These are phyloP conservation scores for Cercospora zeina DNA, from an alignment of 2,329 filamentous ascomycete species.

Conservation along the genomic window DNA sequence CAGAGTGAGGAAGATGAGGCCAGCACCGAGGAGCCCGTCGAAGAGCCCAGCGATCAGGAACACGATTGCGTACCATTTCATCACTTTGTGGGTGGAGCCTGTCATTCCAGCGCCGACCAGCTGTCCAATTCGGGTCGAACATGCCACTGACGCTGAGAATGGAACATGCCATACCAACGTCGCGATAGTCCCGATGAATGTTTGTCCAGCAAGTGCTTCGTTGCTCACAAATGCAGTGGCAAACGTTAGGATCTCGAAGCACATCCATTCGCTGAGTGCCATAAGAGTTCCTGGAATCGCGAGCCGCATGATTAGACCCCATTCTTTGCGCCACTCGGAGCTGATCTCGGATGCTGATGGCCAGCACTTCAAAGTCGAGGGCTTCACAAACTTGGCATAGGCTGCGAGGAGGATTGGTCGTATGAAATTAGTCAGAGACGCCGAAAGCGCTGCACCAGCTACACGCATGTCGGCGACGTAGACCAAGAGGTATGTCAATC, in stretches of 20 bases:
- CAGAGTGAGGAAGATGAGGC: constrained; percentile 39
- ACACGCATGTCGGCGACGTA: constrained; percentile 48
- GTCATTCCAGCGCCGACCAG: constrained; percentile 44
- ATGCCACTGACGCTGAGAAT: constrained; percentile 44
- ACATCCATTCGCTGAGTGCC: constrained; percentile 34
- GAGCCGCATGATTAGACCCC: constrained; percentile 37
- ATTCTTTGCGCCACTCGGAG: constrained; percentile 41
- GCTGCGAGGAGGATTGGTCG: constrained; percentile 51
- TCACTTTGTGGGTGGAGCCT: constrained; percentile 39
- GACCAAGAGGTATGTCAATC: constrained; percentile 27
- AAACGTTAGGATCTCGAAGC: constrained; percentile 37
- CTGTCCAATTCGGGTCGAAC: constrained; percentile 44
- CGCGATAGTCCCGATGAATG: constrained; percentile 29
- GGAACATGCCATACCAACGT: constrained; percentile 46
- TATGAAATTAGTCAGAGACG: constrained; percentile 46
- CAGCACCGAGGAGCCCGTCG: constrained; percentile 40
- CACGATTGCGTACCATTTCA: constrained; percentile 34
- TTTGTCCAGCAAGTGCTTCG: constrained; percentile 33
- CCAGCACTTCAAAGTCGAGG: constrained; percentile 50
- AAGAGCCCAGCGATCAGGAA: constrained; percentile 42
- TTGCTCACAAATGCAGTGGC: constrained; percentile 39
- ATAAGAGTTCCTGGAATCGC: constrained; percentile 33
- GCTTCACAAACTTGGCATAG: constrained; percentile 48
- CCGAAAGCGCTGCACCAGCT: constrained; percentile 54
- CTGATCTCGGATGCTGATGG: constrained; percentile 35